These are phyloP conservation scores for Colletotrichum caudatum DNA, from an alignment of 2,329 filamentous ascomycete species.

Conservation along the genomic window DNA sequence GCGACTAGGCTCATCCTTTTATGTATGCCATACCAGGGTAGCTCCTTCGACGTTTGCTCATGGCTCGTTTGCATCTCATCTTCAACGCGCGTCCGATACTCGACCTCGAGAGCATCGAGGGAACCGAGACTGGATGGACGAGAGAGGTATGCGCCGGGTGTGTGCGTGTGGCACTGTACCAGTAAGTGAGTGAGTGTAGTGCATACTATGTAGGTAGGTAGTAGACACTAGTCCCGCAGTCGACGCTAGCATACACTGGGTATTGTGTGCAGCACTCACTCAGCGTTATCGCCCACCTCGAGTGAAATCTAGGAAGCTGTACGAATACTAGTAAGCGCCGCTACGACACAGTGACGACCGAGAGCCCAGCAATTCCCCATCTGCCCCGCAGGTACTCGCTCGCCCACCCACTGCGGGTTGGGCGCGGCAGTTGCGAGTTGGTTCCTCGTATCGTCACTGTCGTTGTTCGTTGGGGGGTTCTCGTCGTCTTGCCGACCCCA, in stretches of 20 bases:
- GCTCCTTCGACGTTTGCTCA: not conserved
- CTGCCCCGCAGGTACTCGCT: not conserved
- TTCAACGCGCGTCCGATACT: conserved; percentile 2
- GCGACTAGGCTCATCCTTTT: not conserved
- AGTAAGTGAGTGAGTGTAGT: no score
- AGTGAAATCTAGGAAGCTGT: not conserved
- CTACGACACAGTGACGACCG: not conserved
- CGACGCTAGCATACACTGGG: not conserved
- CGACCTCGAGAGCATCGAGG: conserved; percentile 9
- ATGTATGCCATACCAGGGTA: not conserved
- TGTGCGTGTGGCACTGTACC: not conserved
- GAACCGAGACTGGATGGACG: no score
- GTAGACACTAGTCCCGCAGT: not conserved
- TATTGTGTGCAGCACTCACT: not conserved
- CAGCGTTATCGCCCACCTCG: conserved; percentile 7
- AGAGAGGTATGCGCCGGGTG: not conserved
- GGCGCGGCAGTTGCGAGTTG: not conserved
- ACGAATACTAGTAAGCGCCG: not conserved
- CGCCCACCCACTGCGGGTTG: conserved; percentile 1
- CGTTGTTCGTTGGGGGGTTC: not conserved
- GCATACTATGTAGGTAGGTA: no score
- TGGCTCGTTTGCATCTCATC: conserved; percentile 30
- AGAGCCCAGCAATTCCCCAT: conserved; percentile 5
- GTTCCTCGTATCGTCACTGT: not conserved
- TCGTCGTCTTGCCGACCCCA: conserved; percentile 4